Evolutionary conservation across 805 yeast species (phyloP).

Genomic region (Candida sanyiensis): DNA sequence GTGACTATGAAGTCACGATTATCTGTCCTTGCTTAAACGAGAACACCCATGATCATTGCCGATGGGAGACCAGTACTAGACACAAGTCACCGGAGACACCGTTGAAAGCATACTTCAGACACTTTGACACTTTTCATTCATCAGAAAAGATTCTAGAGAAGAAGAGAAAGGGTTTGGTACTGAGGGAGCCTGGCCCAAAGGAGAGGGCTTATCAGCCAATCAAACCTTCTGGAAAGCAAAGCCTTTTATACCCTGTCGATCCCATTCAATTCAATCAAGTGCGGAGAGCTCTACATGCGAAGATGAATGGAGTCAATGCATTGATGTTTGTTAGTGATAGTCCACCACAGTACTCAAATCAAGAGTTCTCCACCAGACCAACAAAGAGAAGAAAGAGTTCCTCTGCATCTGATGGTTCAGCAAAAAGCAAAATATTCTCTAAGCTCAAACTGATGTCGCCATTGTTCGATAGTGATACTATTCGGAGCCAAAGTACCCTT

Average conservation of each 20-base stretch:
- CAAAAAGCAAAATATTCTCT: neutral
- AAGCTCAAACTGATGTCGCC: too few species aligned
- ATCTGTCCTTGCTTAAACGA: slow-evolving; percentile 3
- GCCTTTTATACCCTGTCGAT: neutral
- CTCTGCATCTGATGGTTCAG: neutral
- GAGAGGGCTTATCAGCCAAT: neutral
- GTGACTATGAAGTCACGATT: neutral
- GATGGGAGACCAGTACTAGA: slow-evolving; percentile 5
- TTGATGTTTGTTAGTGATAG: neutral
- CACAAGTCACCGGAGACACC: slow-evolving; percentile 1
- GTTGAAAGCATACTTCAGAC: slow-evolving; percentile 8
- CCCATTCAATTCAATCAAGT: neutral
- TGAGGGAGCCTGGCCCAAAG: neutral
- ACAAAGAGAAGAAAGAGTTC: slow-evolving; percentile 2
- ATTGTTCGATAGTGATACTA: too few species aligned
- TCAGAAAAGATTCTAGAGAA: neutral
- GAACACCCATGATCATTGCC: slow-evolving; percentile 1
- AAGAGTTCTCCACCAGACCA: neutral
- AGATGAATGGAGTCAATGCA: neutral
- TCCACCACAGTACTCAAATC: neutral
- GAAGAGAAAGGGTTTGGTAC: neutral
- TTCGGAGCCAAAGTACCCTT: too few species aligned
- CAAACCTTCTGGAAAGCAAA: neutral
- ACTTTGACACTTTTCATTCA: slow-evolving; percentile 2
- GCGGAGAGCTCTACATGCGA: neutral